These are phyloP conservation scores for Eucalyptus cloeziana DNA, from an alignment of 345 rosid species.

Conservation along the genomic window DNA sequence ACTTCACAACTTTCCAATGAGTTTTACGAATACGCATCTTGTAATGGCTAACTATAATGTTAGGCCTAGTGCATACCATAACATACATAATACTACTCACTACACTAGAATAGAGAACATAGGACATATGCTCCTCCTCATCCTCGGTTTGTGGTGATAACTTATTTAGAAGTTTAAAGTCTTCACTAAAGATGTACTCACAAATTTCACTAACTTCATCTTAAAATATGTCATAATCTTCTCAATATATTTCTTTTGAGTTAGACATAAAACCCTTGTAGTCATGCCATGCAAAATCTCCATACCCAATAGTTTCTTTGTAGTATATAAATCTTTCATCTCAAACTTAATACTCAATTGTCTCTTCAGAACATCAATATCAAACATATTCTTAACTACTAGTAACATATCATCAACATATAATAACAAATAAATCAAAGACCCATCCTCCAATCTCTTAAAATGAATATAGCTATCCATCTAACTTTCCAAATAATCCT, in stretches of 20 bases:
- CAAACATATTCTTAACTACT: no score
- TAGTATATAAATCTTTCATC: not conserved
- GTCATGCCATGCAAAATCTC: not conserved
- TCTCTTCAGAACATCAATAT: no score
- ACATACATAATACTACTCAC: not conserved
- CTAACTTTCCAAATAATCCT: not conserved
- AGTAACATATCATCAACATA: no score
- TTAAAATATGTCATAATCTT: no score
- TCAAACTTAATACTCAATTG: no score
- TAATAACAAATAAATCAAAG: no score
- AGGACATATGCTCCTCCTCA: not conserved
- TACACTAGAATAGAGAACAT: rapidly evolving
- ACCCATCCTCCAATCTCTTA: no score
- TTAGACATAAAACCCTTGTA: rapidly evolving
- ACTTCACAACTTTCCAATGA: not conserved
- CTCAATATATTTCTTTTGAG: not conserved
- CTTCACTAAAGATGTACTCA: not conserved
- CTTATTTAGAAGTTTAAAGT: no score
- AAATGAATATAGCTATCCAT: not conserved
- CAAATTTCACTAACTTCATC: not conserved
- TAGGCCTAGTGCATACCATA: not conserved
- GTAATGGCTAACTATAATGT: no score
- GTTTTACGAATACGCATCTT: not conserved
- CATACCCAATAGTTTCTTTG: no score
- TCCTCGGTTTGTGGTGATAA: rapidly evolving